Percentiles rank a stretch among this genome's conserved stretches.
These are phyloP conservation scores for Cladosporium austrohemisphaericum DNA, from an alignment of 2,329 filamentous ascomycete species.

Conservation along the genomic window DNA sequence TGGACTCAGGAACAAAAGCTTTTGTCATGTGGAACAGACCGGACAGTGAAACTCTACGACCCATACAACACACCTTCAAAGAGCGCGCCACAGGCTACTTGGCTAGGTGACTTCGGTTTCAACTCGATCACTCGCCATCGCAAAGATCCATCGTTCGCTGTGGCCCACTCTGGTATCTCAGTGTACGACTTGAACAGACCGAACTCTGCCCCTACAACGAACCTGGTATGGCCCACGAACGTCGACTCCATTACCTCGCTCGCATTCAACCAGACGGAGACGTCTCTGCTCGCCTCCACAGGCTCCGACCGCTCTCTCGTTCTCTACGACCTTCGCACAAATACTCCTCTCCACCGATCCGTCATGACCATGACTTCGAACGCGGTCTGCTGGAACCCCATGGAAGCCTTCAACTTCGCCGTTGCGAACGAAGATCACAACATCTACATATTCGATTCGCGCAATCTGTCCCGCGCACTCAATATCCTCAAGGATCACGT, in stretches of 20 bases:
- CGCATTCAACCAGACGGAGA: slow-evolving; percentile 91
- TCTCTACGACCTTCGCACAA: slow-evolving; percentile 87
- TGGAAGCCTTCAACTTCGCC: slow-evolving; percentile 94
- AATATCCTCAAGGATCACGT: slow-evolving; percentile 91
- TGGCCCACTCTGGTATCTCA: slow-evolving; percentile 67
- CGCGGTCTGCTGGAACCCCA: slow-evolving; percentile 86
- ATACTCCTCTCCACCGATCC: slow-evolving; percentile 74
- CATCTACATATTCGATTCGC: slow-evolving; percentile 88
- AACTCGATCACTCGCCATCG: slow-evolving; percentile 82
- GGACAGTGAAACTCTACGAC: slow-evolving; percentile 85
- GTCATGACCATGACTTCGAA: slow-evolving; percentile 80
- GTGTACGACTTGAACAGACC: slow-evolving; percentile 85
- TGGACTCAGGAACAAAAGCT: slow-evolving; percentile 86
- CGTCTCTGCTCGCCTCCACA: slow-evolving; percentile 79
- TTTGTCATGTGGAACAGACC: slow-evolving; percentile 81
- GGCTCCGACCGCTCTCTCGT: slow-evolving; percentile 83
- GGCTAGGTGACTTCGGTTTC: slow-evolving; percentile 78
- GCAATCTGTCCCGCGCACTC: slow-evolving; percentile 79
- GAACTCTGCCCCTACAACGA: slow-evolving; percentile 72
- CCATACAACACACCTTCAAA: slow-evolving; percentile 71
- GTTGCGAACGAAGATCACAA: slow-evolving; percentile 94
- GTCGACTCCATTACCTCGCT: slow-evolving; percentile 87
- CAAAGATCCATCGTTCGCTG: slow-evolving; percentile 73
- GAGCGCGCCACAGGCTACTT: slow-evolving; percentile 73
- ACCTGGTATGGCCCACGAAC: slow-evolving; percentile 79